Base-by-base conservation (phyloP, 768 basidiomycete genomes). In the Boletus insuetus region DNA sequence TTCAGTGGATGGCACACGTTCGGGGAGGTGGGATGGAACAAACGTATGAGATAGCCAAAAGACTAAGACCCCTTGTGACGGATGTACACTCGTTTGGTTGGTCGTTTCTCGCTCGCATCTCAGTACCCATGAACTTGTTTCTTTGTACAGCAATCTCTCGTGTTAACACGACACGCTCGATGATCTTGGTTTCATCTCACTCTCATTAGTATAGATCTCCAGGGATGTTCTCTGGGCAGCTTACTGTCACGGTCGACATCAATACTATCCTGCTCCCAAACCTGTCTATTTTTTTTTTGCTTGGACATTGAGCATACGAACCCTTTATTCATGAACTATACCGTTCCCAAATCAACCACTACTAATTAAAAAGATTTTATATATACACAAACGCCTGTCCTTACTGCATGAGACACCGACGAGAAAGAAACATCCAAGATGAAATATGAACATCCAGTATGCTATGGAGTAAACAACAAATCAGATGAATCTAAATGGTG, bases 31-130 rank as follows among this genome's bases (percentile, higher is more conserved):
- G 48, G 9, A 19, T 17, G 49, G 57, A 39, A 38, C 55, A 49
- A 49, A 58, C 44, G 53, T 48, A 52, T 53, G 62, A 55, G 56
- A 63, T 49, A 49, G 51, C 42, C 39, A 31, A 54, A 55, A 49
- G 51, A 55, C 48, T 53, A 53, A 62, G 55, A 55, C 59, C 58
- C 60, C 29, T 26, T 60, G 42, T 35, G 49, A 58, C 46, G 53
- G 62, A 61, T 58, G 61, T 61, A 69, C 58, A 39, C 51, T 67
- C 61, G 46, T 65, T 69, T 65, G 64, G 67, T 69, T 45, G 57
- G 60, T 62, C 55, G 48, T 41, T 53, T 46, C 19, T 52, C 32
- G 45, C 46, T 50, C 42, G 32, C 40, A 46, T 47, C 39, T 54
- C 46, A 12, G n/a, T 20, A 47, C 42, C 43, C 53, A 38, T 68